Conservation (phyloP, 2,329 filamentous ascomycete genomes). For the Fusarium domesticum region DNA sequence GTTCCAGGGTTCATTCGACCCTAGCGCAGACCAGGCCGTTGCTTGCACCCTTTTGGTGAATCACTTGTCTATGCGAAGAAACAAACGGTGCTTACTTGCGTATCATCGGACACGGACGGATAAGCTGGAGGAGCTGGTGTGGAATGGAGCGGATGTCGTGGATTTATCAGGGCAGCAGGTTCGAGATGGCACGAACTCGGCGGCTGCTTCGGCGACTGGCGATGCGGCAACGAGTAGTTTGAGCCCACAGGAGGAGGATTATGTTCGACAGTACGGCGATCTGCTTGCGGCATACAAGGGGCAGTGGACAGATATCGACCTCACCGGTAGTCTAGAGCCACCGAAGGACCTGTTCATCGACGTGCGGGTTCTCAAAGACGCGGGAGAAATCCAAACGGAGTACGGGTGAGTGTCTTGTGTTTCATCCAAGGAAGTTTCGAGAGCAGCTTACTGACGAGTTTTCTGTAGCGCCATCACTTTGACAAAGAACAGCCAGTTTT, state of each 20-base stretch:
- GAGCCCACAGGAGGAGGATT: constrained; percentile 95
- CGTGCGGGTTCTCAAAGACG: constrained; percentile 91
- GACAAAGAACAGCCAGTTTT: constrained; percentile 98
- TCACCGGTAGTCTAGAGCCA: constrained; percentile 90
- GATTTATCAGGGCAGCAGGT: constrained; percentile 63
- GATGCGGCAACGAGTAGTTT: constrained; percentile 68
- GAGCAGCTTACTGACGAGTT: constrained; percentile 15
- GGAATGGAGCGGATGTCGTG: constrained; percentile 81
- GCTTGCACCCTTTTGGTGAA: constrained; percentile 89
- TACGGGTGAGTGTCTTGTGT: constrained; percentile 68
- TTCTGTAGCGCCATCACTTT: constrained; percentile 80
- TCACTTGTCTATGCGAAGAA: constrained; percentile 90
- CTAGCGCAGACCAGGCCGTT: constrained; percentile 73
- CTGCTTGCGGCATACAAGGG: constrained; percentile 95
- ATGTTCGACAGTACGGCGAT: constrained; percentile 87
- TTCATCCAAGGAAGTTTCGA: neutral
- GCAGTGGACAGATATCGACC: constrained; percentile 95
- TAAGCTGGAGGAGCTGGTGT: constrained; percentile 90
- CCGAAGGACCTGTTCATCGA: constrained; percentile 97
- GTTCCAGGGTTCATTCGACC: constrained; percentile 82
- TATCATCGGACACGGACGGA: constrained; percentile 90
- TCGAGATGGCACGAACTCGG: constrained; percentile 37
- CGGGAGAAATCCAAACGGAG: constrained; percentile 97
- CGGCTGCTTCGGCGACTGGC: constrained; percentile 36
- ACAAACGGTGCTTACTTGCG: constrained; percentile 91